Evolutionary conservation across 495 filamentous ascomycete genomes (phyloP).

Genomic region (Tuber borchii): DNA sequence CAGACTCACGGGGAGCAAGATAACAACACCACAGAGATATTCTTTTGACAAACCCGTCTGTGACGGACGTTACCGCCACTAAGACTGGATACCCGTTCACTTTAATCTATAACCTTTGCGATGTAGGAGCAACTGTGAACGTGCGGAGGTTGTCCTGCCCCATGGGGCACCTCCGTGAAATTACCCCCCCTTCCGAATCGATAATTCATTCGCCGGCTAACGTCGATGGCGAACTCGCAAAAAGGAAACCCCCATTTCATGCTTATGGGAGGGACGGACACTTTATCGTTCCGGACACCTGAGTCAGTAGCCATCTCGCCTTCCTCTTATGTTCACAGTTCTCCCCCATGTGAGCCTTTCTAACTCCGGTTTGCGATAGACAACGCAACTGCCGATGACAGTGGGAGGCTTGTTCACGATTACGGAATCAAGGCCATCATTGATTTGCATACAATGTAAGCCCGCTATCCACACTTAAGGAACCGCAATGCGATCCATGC

Average conservation of each 20-base stretch:
- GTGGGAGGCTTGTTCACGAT: conserved; percentile 53
- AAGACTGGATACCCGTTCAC: conserved; percentile 49
- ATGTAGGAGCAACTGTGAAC: conserved; percentile 72
- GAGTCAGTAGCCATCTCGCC: conserved; percentile 46
- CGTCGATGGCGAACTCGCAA: background rate
- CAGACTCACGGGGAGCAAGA: background rate
- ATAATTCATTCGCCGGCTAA: background rate
- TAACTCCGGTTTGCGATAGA: conserved; percentile 46
- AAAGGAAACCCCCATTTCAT: conserved; percentile 41
- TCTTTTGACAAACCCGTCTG: background rate
- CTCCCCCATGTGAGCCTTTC: background rate
- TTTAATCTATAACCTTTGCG: conserved; percentile 73
- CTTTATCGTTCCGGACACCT: conserved; percentile 67
- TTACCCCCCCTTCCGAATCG: background rate
- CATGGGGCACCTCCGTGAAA: background rate
- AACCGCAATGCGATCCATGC: background rate
- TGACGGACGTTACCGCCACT: background rate
- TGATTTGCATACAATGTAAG: conserved; percentile 68
- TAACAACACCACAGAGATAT: background rate
- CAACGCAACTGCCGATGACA: conserved; percentile 62
- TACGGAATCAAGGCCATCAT: conserved; percentile 64
- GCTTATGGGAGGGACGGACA: conserved; percentile 59
- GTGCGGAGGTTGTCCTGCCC: conserved; percentile 48
- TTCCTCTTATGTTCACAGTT: background rate
- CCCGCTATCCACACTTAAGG: background rate